Evolutionary conservation across 345 rosid genomes (phyloP), one percentile per base, ranked within the genome.

Genomic region (Citrus glauca): DNA sequence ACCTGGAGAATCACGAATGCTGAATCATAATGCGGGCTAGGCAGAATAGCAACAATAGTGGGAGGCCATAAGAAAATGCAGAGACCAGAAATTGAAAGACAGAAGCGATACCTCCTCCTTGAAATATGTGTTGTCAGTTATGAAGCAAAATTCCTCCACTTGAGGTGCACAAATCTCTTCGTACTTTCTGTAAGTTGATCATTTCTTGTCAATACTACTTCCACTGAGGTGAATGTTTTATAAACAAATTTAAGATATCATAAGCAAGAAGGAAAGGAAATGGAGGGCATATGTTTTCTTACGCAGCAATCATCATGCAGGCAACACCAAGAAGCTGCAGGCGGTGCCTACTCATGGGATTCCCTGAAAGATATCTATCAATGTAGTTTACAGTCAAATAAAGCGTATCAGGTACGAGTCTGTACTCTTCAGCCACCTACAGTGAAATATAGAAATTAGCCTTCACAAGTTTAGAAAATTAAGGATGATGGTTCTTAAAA

Each of bases 361-460:
- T 93, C 35, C 98, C 98, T 3, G 99, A 92, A 73, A 95, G 95
- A 85, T 92, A 95, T n/a, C 98, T 88, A 73, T 95, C 99, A 64
- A 92, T 83, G 85, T 89, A 95, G 91, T 88, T 93, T 68, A 95
- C 93, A 0, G 99, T 87, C 89, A 93, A 84, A 73, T 89, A 90
- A 71, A 95, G 71, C 1, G 99, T 95, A 81, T 95, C 99, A 1
- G 97, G 91, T 60, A 91, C 91, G 61, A 93, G 98, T 85, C 97
- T 90, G 84, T 95, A 93, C 85, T 95, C 99, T 87, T 95, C 99
- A 81, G 94, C 91, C 63, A 95, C 98, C 98, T 94, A 91, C 82
- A 68, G 63, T 80, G 78, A 32, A 17, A 77, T 80, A 30, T 56
- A 62, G 50, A 73, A 71, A 59, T 65, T 71, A 76, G 64, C 78